Percentiles rank a stretch among this genome's conserved stretches.
phyloP scores from a whole-genome alignment of 495 filamentous ascomycete genomes.

The Penicillium steckii region DNA sequence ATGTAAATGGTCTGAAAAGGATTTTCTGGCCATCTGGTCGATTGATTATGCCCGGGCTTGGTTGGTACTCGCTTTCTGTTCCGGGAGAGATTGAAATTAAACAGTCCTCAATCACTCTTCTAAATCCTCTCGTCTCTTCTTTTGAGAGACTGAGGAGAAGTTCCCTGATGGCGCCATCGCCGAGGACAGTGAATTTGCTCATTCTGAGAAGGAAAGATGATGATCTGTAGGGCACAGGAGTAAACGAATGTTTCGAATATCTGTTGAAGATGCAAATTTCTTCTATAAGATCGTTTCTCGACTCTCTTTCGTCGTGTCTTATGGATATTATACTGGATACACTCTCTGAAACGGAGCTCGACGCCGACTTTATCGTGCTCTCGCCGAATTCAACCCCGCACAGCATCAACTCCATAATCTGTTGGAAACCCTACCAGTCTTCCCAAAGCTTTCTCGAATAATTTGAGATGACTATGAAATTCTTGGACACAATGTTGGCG shows the following conservation, averaged over 20 bases:
- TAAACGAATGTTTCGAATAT: too few relatives aligned
- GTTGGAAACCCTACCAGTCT: too few relatives aligned
- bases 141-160: neutral
- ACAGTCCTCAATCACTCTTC: slow-evolving; percentile 1
- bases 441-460: slow-evolving; percentile 7
- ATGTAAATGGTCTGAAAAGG: slow-evolving; percentile 22
- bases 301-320: too few relatives aligned
- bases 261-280: neutral
- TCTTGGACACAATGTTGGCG: slow-evolving; percentile 26
- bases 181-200: neutral
- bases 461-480: slow-evolving; percentile 13
- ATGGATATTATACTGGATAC: too few relatives aligned
- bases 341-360: too few relatives aligned
- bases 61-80: slow-evolving; percentile 12
- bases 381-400: neutral
- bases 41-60: slow-evolving; percentile 4
- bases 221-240: too few relatives aligned
- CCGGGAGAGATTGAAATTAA: slow-evolving; percentile 1
- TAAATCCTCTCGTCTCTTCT: neutral
- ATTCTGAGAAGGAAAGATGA: neutral
- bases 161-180: neutral
- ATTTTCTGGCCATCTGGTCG: slow-evolving; percentile 16
- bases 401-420: neutral
- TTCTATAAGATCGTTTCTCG: neutral
- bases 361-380: neutral